phyloP scores from a whole-genome alignment of 768 basidiomycete genomes.

The Myochromella boudieri region DNA sequence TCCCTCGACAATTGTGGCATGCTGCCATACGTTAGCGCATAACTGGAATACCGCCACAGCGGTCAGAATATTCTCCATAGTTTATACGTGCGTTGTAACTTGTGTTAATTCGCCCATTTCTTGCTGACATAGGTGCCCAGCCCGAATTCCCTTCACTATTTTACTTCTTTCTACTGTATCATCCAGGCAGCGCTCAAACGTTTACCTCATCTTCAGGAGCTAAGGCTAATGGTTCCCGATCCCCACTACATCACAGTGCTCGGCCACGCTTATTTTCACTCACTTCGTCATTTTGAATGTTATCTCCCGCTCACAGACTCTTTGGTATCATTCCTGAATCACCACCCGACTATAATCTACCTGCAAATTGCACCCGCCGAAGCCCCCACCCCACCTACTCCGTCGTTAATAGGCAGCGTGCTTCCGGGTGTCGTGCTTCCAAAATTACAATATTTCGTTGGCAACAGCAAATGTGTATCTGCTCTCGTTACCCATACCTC shows the following conservation, averaged over 20 bases:
- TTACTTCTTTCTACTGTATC: slow-evolving; percentile 30
- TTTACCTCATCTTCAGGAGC: slow-evolving; percentile 26
- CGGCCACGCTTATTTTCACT: slow-evolving; percentile 22
- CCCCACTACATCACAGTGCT: slow-evolving; percentile 25
- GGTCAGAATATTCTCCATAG: slow-evolving; percentile 32
- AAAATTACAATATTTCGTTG: slow-evolving; percentile 34
- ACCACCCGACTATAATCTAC: slow-evolving; percentile 31
- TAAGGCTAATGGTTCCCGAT: slow-evolving; percentile 32
- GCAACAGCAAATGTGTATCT: slow-evolving; percentile 31
- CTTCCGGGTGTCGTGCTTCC: slow-evolving; percentile 27
- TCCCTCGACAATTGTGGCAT: slow-evolving; percentile 27
- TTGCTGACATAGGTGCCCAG: slow-evolving; percentile 9
- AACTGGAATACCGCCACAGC: slow-evolving; percentile 25
- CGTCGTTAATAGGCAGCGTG: not conserved
- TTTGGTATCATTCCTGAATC: slow-evolving; percentile 33
- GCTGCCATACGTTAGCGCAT: slow-evolving; percentile 31
- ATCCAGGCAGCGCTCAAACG: slow-evolving; percentile 26
- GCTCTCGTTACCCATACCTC: slow-evolving; percentile 24
- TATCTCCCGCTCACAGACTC: slow-evolving; percentile 28
- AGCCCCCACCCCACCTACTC: slow-evolving; percentile 6
- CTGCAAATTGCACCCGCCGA: slow-evolving; percentile 35
- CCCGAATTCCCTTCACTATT: slow-evolving; percentile 19
- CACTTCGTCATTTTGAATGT: slow-evolving; percentile 35
- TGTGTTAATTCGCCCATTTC: not conserved
- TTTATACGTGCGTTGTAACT: slow-evolving; percentile 29